phyloP scores from a whole-genome alignment of 2,329 filamentous ascomycete genomes.

The Verticillium isaacii region DNA sequence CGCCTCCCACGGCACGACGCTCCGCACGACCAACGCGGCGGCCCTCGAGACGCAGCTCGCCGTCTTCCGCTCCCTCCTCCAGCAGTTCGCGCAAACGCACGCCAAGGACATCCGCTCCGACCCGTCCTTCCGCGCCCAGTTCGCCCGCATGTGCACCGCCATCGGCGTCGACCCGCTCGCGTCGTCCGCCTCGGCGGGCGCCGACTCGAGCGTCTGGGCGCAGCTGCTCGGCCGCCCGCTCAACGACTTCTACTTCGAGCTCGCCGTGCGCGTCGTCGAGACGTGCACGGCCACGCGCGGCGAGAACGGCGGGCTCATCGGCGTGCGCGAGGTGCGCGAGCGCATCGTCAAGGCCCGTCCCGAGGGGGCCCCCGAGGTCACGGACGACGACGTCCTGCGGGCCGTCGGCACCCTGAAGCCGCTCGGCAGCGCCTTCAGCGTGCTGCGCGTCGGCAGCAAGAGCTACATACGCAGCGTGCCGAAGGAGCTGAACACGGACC shows the following conservation, averaged over 20 bases:
- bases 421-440: constrained; percentile 80
- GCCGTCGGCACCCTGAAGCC: constrained; percentile 85
- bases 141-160: constrained; percentile 95
- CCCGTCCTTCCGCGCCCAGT: constrained; percentile 91
- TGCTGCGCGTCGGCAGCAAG: constrained; percentile 77
- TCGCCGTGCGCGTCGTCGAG: constrained; percentile 93
- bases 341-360: constrained; percentile 67
- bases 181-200: constrained; percentile 27
- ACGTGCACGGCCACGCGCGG: constrained; percentile 79
- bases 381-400: constrained; percentile 87
- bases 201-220: constrained; percentile 69
- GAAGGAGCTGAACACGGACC: constrained; percentile 91
- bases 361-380: constrained; percentile 73
- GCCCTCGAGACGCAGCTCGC: constrained; percentile 90
- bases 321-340: constrained; percentile 74
- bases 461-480: constrained; percentile 89
- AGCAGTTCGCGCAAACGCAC: constrained; percentile 93
- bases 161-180: constrained; percentile 95
- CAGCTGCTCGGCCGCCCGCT: constrained; percentile 87
- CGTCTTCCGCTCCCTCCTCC: constrained; percentile 91
- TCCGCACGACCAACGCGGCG: constrained; percentile 79
- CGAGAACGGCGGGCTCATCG: constrained; percentile 91
- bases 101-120: constrained; percentile 94
- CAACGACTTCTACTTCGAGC: constrained; percentile 98
- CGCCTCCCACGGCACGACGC: constrained; percentile 79